A percentile compares a stretch with the other conserved stretches of the same genome.
Evolutionary conservation across 2,329 filamentous ascomycete species (phyloP).

Genomic region (Stagonosporopsis chrysanthemi): DNA sequence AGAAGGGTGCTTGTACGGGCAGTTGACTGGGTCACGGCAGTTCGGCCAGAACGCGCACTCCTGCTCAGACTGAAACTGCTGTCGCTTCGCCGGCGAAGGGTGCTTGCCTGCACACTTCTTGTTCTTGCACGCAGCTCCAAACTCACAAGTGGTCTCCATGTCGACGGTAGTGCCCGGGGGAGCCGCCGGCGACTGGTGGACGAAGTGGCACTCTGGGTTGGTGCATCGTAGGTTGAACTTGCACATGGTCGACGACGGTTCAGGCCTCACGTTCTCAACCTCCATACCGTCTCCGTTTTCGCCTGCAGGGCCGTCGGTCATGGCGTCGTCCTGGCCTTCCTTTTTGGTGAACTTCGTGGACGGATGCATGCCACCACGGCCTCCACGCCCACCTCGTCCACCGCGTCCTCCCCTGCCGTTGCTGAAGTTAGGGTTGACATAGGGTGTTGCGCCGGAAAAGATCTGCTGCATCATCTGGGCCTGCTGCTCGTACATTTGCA

Average conservation of each 20-base stretch:
- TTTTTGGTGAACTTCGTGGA: slow-evolving; percentile 61
- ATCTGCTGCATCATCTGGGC: slow-evolving; percentile 63
- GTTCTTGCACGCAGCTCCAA: slow-evolving; percentile 93
- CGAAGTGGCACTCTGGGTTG: slow-evolving; percentile 89
- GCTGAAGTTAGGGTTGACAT: slow-evolving; percentile 63
- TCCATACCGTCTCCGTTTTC: slow-evolving; percentile 61
- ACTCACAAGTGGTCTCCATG: slow-evolving; percentile 79
- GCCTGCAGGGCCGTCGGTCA: slow-evolving; percentile 46
- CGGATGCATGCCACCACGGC: slow-evolving; percentile 67
- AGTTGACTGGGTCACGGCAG: slow-evolving; percentile 80
- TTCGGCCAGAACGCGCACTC: slow-evolving; percentile 93
- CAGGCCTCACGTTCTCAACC: slow-evolving; percentile 68
- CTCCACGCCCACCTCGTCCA: slow-evolving; percentile 41
- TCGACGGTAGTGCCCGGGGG: slow-evolving; percentile 80
- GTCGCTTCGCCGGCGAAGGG: slow-evolving; percentile 84
- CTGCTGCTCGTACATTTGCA: slow-evolving; percentile 84
- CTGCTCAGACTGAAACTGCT: slow-evolving; percentile 79
- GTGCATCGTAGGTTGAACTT: slow-evolving; percentile 89
- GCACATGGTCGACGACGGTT: slow-evolving; percentile 74
- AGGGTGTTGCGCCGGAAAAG: slow-evolving; percentile 52
- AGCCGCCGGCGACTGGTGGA: slow-evolving; percentile 91
- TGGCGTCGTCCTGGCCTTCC: slow-evolving; percentile 48
- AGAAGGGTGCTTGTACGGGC: slow-evolving; percentile 86
- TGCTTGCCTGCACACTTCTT: slow-evolving; percentile 90
- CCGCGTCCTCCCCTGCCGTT: slow-evolving; percentile 31